phyloP scores from a whole-genome alignment of 225 moss, liverwort and hornwort genomes.

The Climacium dendroides region DNA sequence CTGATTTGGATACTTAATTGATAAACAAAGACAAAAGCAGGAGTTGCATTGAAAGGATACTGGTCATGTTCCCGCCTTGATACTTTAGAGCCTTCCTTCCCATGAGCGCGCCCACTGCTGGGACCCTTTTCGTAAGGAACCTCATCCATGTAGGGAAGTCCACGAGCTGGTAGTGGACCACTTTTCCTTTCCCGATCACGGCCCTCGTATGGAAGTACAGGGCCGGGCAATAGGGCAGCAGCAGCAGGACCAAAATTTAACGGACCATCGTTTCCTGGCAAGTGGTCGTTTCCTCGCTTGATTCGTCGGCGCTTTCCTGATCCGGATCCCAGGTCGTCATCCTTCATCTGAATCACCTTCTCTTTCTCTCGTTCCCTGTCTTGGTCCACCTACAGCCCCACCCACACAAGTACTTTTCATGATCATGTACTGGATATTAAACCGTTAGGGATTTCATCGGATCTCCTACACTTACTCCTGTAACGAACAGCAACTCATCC shows the following conservation, averaged over 20 bases:
- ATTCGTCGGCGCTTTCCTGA: slow-evolving; percentile 73
- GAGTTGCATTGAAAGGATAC: slow-evolving; percentile 46
- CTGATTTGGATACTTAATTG: not conserved
- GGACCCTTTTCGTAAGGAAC: slow-evolving; percentile 67
- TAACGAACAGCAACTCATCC: not conserved
- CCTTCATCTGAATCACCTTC: slow-evolving; percentile 59
- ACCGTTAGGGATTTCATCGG: too few relatives aligned
- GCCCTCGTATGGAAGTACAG: slow-evolving; percentile 53
- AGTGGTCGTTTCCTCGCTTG: slow-evolving; percentile 56
- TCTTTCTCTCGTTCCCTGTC: slow-evolving; percentile 96
- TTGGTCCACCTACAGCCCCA: slow-evolving; percentile 51
- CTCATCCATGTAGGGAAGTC: slow-evolving; percentile 67
- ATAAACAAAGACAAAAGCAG: not conserved
- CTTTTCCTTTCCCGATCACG: slow-evolving; percentile 83
- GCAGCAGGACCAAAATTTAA: slow-evolving; percentile 42
- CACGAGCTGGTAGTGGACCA: slow-evolving; percentile 33
- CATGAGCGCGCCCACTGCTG: slow-evolving; percentile 63
- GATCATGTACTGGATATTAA: not conserved
- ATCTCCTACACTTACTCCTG: not conserved
- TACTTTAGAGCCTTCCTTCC: slow-evolving; percentile 66
- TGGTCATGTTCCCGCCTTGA: slow-evolving; percentile 86
- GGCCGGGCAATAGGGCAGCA: slow-evolving; percentile 26
- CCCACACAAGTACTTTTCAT: not conserved
- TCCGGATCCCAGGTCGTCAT: slow-evolving; percentile 47
- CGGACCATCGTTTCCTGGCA: slow-evolving; percentile 40